Evolutionary conservation across 306 rosid species (phyloP).

Genomic region (Rubus parviflorus): DNA sequence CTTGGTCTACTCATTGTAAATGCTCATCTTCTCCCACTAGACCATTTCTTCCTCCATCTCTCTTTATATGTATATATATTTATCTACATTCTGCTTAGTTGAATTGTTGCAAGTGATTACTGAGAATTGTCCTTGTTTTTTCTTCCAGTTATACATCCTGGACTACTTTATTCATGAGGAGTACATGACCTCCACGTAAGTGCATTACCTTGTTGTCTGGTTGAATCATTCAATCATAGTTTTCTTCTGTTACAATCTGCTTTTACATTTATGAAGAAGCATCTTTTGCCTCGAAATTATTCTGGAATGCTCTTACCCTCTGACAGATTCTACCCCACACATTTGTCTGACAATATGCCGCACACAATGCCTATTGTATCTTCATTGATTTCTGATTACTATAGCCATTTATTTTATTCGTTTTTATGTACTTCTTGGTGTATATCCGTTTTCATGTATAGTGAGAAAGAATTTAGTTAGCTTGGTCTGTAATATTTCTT

Average conservation of each 20-base stretch:
- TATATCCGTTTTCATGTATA: not conserved
- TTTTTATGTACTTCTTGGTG: not conserved
- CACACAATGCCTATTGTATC: not conserved
- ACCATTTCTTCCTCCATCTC: conserved; percentile 11
- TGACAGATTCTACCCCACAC: not conserved
- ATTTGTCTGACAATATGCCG: not conserved
- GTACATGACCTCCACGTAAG: conserved; percentile 99
- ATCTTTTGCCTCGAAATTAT: not conserved
- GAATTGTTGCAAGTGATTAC: conserved; percentile 2
- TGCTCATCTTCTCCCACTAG: conserved; percentile 1
- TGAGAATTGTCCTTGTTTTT: conserved; percentile 16
- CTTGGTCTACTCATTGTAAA: not conserved
- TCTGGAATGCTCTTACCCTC: not conserved
- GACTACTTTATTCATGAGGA: conserved; percentile 93
- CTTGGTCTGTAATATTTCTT: not conserved
- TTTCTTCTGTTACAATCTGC: conserved; percentile 1
- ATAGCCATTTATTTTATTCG: not conserved
- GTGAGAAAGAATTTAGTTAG: not conserved
- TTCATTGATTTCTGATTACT: not conserved
- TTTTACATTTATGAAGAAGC: not conserved
- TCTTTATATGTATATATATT: not conserved
- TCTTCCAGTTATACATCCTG: conserved; percentile 72
- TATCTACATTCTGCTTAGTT: not conserved
- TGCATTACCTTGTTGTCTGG: conserved; percentile 20
- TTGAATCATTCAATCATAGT: not conserved